A percentile compares a stretch with the other conserved stretches of the same genome.
These are phyloP conservation scores for Blastobotrys elegans DNA, from an alignment of 1,139 yeast species.

Conservation along the genomic window DNA sequence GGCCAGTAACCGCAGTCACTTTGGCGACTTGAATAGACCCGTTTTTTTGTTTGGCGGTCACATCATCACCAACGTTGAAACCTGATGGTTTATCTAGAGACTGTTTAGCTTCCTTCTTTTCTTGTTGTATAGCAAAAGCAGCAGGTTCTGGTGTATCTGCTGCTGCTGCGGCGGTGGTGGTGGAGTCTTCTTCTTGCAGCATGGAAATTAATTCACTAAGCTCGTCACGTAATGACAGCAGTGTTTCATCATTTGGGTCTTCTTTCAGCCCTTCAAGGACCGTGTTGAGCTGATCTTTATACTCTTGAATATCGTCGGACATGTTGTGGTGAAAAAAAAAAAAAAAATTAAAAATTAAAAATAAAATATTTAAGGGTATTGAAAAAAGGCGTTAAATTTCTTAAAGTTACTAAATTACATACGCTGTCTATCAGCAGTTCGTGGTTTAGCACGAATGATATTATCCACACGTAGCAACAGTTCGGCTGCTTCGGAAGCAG, in stretches of 20 bases:
- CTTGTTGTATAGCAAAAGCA: not conserved
- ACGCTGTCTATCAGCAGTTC: conserved; percentile 77
- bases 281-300: conserved; percentile 31
- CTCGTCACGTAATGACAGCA: conserved; percentile 32
- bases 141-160: too few relatives aligned
- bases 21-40: conserved; percentile 29
- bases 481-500: conserved; percentile 97
- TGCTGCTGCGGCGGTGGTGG: too few relatives aligned
- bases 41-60: conserved; percentile 28
- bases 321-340: conserved; percentile 5
- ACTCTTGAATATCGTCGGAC: conserved; percentile 33
- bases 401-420: not conserved
- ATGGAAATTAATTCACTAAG: conserved; percentile 32
- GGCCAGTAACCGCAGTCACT: conserved; percentile 31
- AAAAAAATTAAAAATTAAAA: not conserved
- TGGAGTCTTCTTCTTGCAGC: conserved; percentile 18
- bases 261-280: conserved; percentile 30
- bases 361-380: not conserved
- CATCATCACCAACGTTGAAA: conserved; percentile 25
- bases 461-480: conserved; percentile 88
- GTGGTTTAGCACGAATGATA: conserved; percentile 92
- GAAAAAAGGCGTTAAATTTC: not conserved
- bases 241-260: conserved; percentile 32
- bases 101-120: not conserved
- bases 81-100: not conserved